Evolutionary conservation across 257 asterid species (phyloP), one percentile per base, ranked within the genome.

Genomic region (Voacanga thouarsii): DNA sequence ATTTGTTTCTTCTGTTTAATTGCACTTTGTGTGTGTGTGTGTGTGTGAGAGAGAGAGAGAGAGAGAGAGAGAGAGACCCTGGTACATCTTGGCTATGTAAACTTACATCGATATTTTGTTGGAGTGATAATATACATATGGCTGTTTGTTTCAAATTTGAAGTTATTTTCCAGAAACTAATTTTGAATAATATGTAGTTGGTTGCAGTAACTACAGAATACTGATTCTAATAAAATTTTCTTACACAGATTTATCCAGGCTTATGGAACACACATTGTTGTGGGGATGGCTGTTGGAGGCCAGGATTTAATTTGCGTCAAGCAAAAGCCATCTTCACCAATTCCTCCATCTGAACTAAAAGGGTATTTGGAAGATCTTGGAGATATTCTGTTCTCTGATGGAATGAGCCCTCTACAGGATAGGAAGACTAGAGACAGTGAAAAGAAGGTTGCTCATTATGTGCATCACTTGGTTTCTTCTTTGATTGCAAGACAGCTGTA

Each of bases 271-370:
- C 99, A 96, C 82, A 89, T 96, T 82, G 89, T 93, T 39, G 96
- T 90, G 81, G 98, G 98, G 79, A 87, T 96, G 92, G 98, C 92
- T 60, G 89, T 96, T 81, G 99, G 99, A 76, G 99, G 99, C 79
- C 99, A 96, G 88, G 97, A 96, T 86, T 84, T 96, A 83, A 88
- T 93, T 76, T 96, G 99, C 83, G 93, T 92, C 78, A 96, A 96
- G 87, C 99, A 93, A 82, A 92, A 83, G 86, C 85, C 97, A 19
- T 87, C 97, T 33, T 96, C 99, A 73, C 83, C 87, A 18, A 87
- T 96, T 74, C 93, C 98, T 75, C 92, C 98, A 10, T 87, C 97
- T 84, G 99, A 96, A 78, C 96, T 96, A 75, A 93, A 93, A 83
- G 97, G 92, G 66, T 86, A 90, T 82, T 79, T 96, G 88, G 99